A percentile compares a stretch with the other conserved stretches of the same genome.
Conservation (phyloP, 148 eudicot species). For the Euryodendron excelsum region DNA sequence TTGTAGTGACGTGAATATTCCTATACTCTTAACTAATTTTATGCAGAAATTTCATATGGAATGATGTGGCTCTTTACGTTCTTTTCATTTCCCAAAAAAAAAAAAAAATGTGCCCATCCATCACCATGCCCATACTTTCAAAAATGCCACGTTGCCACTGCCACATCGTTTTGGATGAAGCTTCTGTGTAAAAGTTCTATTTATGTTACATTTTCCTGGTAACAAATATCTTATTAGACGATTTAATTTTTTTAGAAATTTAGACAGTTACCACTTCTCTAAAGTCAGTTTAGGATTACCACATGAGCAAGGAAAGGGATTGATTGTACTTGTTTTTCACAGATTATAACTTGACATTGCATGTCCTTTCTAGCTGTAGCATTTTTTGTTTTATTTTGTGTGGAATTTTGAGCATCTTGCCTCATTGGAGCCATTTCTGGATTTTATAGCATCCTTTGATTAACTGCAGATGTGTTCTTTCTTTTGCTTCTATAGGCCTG, state of each 20-base stretch:
- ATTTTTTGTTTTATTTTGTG: too few species aligned
- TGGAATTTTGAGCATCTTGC: too few species aligned
- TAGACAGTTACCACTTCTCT: not conserved
- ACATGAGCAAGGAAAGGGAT: not conserved
- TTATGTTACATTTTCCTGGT: not conserved
- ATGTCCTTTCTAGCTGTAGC: too few species aligned
- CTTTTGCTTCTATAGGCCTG: too few species aligned
- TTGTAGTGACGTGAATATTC: too few species aligned
- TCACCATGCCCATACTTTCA: not conserved
- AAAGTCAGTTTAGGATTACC: not conserved
- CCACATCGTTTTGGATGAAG: not conserved
- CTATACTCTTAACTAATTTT: too few species aligned
- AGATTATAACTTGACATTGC: not conserved
- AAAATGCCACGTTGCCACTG: too few species aligned
- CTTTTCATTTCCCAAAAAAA: not conserved
- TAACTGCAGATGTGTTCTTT: too few species aligned
- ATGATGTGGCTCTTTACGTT: not conserved
- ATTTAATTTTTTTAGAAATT: not conserved
- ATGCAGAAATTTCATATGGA: not conserved
- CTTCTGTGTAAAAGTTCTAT: not conserved
- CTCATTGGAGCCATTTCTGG: not conserved
- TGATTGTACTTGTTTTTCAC: not conserved
- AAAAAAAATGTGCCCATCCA: too few species aligned
- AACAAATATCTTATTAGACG: too few species aligned
- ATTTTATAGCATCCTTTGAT: too few species aligned